Conservation (phyloP, 169 alveolate species). For the Eimeria zaria region DNA sequence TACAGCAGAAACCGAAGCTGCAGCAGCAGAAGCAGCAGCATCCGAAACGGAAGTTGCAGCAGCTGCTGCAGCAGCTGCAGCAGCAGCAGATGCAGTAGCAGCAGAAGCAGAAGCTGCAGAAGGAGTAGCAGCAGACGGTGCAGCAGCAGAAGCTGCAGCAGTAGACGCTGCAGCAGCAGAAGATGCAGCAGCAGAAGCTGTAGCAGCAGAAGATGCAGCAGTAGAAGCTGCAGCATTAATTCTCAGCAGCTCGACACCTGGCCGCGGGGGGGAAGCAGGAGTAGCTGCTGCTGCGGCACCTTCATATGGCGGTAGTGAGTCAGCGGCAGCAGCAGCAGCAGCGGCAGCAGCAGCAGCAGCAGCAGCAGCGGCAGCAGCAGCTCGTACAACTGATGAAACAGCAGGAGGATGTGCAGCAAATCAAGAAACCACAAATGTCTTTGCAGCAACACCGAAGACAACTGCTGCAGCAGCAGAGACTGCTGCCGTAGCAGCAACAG, state of each 20-base stretch:
- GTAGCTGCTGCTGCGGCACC: not conserved
- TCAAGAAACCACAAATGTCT: too few species aligned
- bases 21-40: not conserved
- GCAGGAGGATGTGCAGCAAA: too few species aligned
- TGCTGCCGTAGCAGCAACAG: not conserved
- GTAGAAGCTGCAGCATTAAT: not conserved
- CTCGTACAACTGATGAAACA: too few species aligned
- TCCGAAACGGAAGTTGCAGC: not conserved
- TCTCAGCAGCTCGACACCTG: not conserved
- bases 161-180: not conserved
- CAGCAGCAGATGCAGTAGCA: not conserved
- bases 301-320: too few species aligned
- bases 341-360: not conserved
- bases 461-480: not conserved
- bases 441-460: too few species aligned
- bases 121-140: not conserved
- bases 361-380: not conserved
- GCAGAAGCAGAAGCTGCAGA: not conserved
- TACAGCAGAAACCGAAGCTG: not conserved
- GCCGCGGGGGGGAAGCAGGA: too few species aligned
- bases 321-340: not conserved
- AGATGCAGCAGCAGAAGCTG: not conserved
- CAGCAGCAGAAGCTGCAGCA: not conserved
- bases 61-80: conserved; percentile 8
- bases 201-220: not conserved